phyloP scores from a whole-genome alignment of 1,139 yeast species.

The Geotrichum macrosporum region DNA sequence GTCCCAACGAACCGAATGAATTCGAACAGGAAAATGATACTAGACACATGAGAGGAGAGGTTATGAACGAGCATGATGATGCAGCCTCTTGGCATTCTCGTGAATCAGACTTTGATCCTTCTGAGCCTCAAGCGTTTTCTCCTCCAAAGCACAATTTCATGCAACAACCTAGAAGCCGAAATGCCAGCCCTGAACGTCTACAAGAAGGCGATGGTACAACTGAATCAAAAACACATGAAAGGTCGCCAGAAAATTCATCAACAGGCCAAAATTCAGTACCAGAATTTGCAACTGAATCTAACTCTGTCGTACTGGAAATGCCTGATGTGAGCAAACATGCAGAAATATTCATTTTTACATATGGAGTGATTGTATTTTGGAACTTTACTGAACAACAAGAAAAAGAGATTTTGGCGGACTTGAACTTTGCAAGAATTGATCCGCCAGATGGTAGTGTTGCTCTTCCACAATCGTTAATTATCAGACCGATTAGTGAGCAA shows the following conservation, averaged over 20 bases:
- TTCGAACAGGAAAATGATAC: conserved; percentile 14
- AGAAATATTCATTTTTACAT: conserved; percentile 81
- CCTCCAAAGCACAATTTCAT: conserved; percentile 29
- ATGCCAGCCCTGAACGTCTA: background rate
- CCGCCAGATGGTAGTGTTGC: conserved; percentile 6
- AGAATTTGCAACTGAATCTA: background rate
- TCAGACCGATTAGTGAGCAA: conserved; percentile 77
- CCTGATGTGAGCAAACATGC: conserved; percentile 55
- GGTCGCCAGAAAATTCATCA: background rate
- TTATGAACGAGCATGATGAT: no score
- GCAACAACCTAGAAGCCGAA: background rate
- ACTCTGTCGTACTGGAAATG: background rate
- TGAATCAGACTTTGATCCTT: conserved; percentile 51
- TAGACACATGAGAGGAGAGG: no score
- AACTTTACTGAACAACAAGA: conserved; percentile 90
- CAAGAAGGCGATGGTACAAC: background rate
- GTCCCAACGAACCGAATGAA: conserved; percentile 4
- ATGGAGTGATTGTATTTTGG: conserved; percentile 97
- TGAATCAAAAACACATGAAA: background rate
- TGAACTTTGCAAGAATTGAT: conserved; percentile 59
- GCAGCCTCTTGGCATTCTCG: conserved; percentile 37
- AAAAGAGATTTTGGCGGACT: conserved; percentile 86
- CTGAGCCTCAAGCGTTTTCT: conserved; percentile 62
- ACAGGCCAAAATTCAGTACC: background rate
- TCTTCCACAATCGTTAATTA: conserved; percentile 42